Base-by-base conservation (phyloP, 2,329 filamentous ascomycete species). In the Cadophora malorum region DNA sequence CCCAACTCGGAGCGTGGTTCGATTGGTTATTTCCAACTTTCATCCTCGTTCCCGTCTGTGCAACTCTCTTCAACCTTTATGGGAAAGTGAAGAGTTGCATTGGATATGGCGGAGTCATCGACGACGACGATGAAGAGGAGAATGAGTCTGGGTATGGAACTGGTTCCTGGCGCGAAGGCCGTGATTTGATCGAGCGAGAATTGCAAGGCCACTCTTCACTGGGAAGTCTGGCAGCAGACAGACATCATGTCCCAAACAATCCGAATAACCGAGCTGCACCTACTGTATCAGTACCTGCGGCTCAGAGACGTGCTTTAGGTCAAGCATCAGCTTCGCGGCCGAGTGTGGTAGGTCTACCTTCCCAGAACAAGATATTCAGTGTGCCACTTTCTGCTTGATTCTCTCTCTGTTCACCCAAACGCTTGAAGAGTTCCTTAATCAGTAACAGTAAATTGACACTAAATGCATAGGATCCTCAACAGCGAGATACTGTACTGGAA, bases 51-150 rank as follows among this genome's bases (percentile, higher is more conserved):
- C 96, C 96, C 0, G 92, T 97, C 1, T 85, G 88, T 28, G 94
- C 94, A 3, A 95, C 93, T 0, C 80, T 95, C 0, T 97, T 98
- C 80, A 95, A 95, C 33, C 82, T 98, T 0, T 99, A 99, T 78
- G 91, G 93, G 50, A 90, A 88, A 71, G 86, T 95, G 33, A 92
- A 90, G 79, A 90, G 89, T 31, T 86, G 95, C 66, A 64, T 77
- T 23, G 95, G 96, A 16, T 93, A 96, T 67, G 92, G 91, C 45
- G 81, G 93, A 49, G 82, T 94, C 1, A 88, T 94, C 53, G 91
- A 93, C 45, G 91, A 94, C 49, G 90, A 91, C 16, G 88, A 90
- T 14, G 63, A 59, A 25, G 86, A 88, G 23, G 88, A 89, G 31
- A 87, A 87, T 61, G 82, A 84, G 7, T 83, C 83, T 2, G 87